phyloP scores from a whole-genome alignment of 139 green algal genomes.

The Coelastrella sp. region DNA sequence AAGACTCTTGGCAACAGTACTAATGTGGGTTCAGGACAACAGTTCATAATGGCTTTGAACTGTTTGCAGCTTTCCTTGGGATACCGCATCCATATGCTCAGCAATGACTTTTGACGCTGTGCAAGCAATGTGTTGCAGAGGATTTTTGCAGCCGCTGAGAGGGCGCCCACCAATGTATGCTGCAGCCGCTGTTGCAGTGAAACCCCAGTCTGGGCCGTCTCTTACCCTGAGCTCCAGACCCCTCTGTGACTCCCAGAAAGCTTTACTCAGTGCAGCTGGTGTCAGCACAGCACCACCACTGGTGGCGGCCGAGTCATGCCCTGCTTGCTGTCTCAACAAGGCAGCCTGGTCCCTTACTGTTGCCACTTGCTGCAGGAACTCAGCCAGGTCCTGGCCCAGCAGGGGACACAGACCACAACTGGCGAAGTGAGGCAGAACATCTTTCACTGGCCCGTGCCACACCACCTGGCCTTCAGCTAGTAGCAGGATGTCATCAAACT shows the following conservation, averaged over 20 bases:
- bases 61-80: too few species aligned
- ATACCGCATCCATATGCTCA: too few species aligned
- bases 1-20: too few species aligned
- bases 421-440: slow-evolving; percentile 55
- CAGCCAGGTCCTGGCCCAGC: slow-evolving; percentile 67
- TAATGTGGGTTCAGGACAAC: too few species aligned
- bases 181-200: too few species aligned
- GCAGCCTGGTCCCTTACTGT: slow-evolving; percentile 54
- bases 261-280: too few species aligned
- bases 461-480: slow-evolving; percentile 60
- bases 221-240: slow-evolving; percentile 47
- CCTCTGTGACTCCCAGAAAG: slow-evolving; percentile 45
- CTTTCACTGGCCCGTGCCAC: slow-evolving; percentile 56
- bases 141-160: too few species aligned
- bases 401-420: slow-evolving; percentile 67
- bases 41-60: too few species aligned
- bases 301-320: background rate
- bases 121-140: too few species aligned
- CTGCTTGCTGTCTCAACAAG: slow-evolving; percentile 33
- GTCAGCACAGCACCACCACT: too few species aligned
- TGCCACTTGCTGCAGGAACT: slow-evolving; percentile 88
- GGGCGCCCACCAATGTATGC: too few species aligned
- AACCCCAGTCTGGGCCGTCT: background rate
- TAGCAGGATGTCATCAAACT: slow-evolving; percentile 78
- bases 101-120: too few species aligned